phyloP scores from a whole-genome alignment of 2,329 filamentous ascomycete genomes.

The Chrysosporium queenslandicum region DNA sequence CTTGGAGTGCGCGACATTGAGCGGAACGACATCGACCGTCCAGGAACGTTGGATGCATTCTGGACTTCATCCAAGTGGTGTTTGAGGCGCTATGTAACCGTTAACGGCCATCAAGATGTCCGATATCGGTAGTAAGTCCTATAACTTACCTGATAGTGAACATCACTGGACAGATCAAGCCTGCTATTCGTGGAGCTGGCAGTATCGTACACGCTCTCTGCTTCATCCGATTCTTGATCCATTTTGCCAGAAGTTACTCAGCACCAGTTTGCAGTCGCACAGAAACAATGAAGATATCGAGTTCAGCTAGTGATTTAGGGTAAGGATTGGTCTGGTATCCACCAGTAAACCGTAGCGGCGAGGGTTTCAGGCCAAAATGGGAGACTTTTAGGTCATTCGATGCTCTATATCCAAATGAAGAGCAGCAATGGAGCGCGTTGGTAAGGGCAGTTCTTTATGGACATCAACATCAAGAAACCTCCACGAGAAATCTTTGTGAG shows the following conservation, averaged over 20 bases:
- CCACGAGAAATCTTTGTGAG: background rate
- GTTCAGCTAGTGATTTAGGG: background rate
- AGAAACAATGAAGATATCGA: background rate
- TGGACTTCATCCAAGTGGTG: background rate
- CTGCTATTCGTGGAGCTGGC: conserved; percentile 10
- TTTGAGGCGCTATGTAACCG: background rate
- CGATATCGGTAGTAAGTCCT: background rate
- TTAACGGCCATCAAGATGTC: background rate
- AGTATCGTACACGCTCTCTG: conserved; percentile 11
- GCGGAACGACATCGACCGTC: conserved; percentile 13
- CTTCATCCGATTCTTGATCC: conserved; percentile 1
- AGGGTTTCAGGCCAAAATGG: background rate
- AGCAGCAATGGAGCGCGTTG: background rate
- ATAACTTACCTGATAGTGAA: conserved; percentile 3
- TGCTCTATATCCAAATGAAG: background rate
- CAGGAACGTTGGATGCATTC: background rate
- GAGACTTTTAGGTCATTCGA: background rate
- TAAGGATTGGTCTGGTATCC: background rate
- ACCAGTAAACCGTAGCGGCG: background rate
- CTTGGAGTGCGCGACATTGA: conserved; percentile 15
- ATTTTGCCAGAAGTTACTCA: background rate
- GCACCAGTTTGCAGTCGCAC: no score
- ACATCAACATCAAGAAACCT: background rate
- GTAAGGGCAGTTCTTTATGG: background rate
- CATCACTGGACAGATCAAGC: background rate